Base-by-base conservation (phyloP, 2,329 filamentous ascomycete genomes). In the Fusarium sp. region DNA sequence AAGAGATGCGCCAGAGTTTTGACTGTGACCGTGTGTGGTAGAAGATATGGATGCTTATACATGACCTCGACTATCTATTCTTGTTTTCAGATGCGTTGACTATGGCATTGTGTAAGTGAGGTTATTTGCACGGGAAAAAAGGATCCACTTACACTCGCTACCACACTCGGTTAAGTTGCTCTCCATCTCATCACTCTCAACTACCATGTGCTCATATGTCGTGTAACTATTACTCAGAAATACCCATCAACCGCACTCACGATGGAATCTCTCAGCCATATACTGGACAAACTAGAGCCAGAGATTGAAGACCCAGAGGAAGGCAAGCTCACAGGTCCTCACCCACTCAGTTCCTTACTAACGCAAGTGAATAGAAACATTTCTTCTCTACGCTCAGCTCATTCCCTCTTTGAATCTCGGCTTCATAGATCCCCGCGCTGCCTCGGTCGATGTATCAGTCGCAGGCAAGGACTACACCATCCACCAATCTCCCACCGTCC, bases 401-500 rank as follows among this genome's bases (percentile, higher is more conserved):
- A 85, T 92, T 25, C 88, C 90, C 0, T 90, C 90, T 11, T 86
- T 88, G 51, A 88, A 93, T 69, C 87, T 98, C 9, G 95, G 94
- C 72, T 95, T 97, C 76, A 79, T 98, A 63, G 89, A 97, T 74
- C 80, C 90, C 13, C 87, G 85, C 64, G 87, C 91, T 9, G 74
- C 83, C 2, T 77, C 79, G 2, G 75, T 97, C 32, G 85, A 91
- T 11, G 73, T 97, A 56, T 83, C 83, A 31, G 83, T 98, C 59
- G 86, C 81, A 51, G 88, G 83, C 52, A 83, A 82, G 48, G 91
- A 96, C 71, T 87, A 92, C 57, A 85, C 84, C 31, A 89, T 98
- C 68, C 84, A 88, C 61, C 95, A 98, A 76, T 96, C 92, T 2
- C 94, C 93, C 1, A 86, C 88, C 9, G 82, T 98, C 9, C 83